These are phyloP conservation scores for Pseudocercospora cruenta DNA, from an alignment of 2,329 filamentous ascomycete genomes.

Conservation along the genomic window DNA sequence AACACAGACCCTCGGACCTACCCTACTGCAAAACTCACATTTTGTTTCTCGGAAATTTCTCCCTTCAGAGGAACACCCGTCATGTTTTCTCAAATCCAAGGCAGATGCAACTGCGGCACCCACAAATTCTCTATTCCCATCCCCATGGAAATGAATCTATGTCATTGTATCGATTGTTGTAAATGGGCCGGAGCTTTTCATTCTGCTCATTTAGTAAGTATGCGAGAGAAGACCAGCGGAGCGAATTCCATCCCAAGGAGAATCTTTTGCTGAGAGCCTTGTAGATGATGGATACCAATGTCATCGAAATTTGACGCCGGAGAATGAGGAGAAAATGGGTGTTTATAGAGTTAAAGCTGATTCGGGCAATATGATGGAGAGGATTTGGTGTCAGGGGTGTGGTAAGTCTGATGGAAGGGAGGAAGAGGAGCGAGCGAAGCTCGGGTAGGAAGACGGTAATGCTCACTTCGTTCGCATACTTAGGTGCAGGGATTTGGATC, in stretches of 20 bases:
- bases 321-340: not conserved
- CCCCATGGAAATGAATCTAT: constrained; percentile 12
- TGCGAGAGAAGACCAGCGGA: too few relatives aligned
- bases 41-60: too few relatives aligned
- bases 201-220: constrained; percentile 20
- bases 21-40: too few relatives aligned
- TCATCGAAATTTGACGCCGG: constrained; percentile 1
- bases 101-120: constrained; percentile 12
- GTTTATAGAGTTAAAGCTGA: constrained; percentile 13
- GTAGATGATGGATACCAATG: constrained; percentile 12
- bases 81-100: not conserved
- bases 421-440: too few relatives aligned
- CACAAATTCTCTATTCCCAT: constrained; percentile 11
- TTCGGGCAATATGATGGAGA: constrained; percentile 15
- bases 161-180: constrained; percentile 15
- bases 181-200: constrained; percentile 20
- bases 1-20: too few relatives aligned
- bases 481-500: constrained; percentile 17
- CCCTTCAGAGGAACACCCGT: too few relatives aligned
- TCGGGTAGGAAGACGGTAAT: too few relatives aligned
- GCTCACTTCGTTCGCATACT: too few relatives aligned
- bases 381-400: constrained; percentile 15
- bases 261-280: too few relatives aligned
- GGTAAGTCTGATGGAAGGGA: too few relatives aligned
- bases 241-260: too few relatives aligned